phyloP scores from a whole-genome alignment of 345 rosid species.

The Hibiscus tridactylites region DNA sequence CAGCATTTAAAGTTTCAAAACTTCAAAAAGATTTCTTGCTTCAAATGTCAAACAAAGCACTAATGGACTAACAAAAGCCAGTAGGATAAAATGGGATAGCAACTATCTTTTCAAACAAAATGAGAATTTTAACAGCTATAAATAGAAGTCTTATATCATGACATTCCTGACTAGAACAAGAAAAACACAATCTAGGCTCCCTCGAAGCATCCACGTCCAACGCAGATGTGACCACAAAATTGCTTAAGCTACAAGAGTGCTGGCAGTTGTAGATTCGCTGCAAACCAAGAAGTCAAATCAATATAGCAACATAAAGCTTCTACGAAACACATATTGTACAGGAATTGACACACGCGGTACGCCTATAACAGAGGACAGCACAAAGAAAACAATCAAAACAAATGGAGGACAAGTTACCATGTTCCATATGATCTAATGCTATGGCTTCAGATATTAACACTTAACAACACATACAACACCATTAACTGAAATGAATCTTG shows the following conservation, averaged over 20 bases:
- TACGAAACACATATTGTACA: background rate
- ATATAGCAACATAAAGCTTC: background rate
- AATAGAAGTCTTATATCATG: background rate
- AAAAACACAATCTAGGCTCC: background rate
- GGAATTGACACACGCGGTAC: too few relatives aligned
- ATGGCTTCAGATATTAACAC: background rate
- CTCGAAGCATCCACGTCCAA: background rate
- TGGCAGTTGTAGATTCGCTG: slow-evolving; percentile 53
- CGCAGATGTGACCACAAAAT: background rate
- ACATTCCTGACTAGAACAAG: background rate
- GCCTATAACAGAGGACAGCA: background rate
- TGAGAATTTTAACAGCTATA: background rate
- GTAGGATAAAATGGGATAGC: background rate
- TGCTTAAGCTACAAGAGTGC: slow-evolving; percentile 47
- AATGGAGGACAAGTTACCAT: background rate
- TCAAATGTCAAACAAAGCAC: background rate
- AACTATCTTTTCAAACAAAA: background rate
- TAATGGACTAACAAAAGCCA: background rate
- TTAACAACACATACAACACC: background rate
- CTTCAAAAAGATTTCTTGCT: background rate
- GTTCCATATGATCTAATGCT: background rate
- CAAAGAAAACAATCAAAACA: background rate
- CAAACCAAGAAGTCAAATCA: slow-evolving; percentile 10
- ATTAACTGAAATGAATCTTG: background rate
- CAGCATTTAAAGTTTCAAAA: background rate